A percentile compares a stretch with the other conserved stretches of the same genome.
Evolutionary conservation across 805 yeast genomes (phyloP).

Genomic region (Wickerhamiella qilinensis): DNA sequence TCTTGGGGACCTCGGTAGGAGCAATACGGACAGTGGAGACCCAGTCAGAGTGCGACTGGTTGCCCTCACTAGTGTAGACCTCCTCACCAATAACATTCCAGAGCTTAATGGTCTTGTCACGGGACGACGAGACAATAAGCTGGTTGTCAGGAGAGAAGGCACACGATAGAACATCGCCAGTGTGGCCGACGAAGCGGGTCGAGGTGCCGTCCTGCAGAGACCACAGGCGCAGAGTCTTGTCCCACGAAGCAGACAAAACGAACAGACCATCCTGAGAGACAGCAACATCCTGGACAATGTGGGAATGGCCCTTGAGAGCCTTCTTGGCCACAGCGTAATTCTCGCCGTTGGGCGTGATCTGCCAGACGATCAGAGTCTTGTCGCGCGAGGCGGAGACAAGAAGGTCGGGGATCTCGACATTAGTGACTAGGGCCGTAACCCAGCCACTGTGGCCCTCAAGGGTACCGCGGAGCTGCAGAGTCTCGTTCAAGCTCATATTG

Average conservation of each 20-base stretch:
- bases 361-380: slow-evolving; percentile 97
- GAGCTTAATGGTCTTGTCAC: slow-evolving; percentile 97
- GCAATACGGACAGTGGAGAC: slow-evolving; percentile 96
- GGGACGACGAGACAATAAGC: slow-evolving; percentile 96
- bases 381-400: slow-evolving; percentile 98
- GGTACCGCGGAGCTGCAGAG: slow-evolving; percentile 99
- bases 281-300: slow-evolving; percentile 95
- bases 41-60: slow-evolving; percentile 95
- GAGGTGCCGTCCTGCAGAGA: slow-evolving; percentile 86
- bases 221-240: slow-evolving; percentile 98
- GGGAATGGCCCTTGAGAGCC: slow-evolving; percentile 96
- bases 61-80: slow-evolving; percentile 59
- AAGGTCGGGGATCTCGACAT: slow-evolving; percentile 95
- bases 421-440: slow-evolving; percentile 98
- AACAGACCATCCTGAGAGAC: slow-evolving; percentile 95
- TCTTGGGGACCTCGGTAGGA: slow-evolving; percentile 46
- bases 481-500: slow-evolving; percentile 38
- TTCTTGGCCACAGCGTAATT: slow-evolving; percentile 97
- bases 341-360: slow-evolving; percentile 88
- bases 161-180: slow-evolving; percentile 91
- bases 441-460: slow-evolving; percentile 69
- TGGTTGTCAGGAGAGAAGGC: slow-evolving; percentile 92
- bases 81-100: slow-evolving; percentile 99
- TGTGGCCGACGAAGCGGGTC: slow-evolving; percentile 96
- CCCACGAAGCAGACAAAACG: slow-evolving; percentile 99